Evolutionary conservation across 441 rosid species (phyloP).

Genomic region (Manihot esculenta): DNA sequence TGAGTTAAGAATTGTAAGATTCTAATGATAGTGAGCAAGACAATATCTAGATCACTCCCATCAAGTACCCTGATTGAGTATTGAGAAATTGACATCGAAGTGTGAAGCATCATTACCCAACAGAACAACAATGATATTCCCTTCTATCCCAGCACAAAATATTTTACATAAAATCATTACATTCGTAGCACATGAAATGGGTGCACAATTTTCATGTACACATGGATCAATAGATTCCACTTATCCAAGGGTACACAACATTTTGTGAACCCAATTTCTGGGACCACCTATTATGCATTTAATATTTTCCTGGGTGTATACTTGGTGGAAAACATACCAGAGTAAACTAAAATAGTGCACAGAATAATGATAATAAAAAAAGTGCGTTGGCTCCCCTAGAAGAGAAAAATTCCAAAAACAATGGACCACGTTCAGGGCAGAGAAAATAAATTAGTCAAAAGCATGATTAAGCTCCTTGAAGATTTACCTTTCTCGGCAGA

Average conservation of each 20-base stretch:
- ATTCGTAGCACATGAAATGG: background rate
- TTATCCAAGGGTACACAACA: background rate
- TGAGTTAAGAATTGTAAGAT: too few relatives aligned
- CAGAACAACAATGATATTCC: background rate
- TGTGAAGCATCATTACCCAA: conserved; percentile 12
- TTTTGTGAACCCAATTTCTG: background rate
- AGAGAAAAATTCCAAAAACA: background rate
- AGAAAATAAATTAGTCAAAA: background rate
- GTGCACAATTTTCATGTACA: background rate
- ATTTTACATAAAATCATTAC: background rate
- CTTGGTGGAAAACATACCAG: background rate
- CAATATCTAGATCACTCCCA: background rate
- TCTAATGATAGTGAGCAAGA: background rate
- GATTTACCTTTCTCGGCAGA: conserved; percentile 67
- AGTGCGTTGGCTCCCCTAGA: background rate
- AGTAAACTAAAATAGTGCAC: background rate
- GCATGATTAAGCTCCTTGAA: background rate
- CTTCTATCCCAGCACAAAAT: background rate
- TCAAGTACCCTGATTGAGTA: background rate
- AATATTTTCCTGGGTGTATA: background rate
- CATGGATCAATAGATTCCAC: background rate
- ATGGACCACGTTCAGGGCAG: background rate
- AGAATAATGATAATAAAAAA: background rate
- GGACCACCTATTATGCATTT: background rate
- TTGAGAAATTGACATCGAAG: background rate